phyloP scores from a whole-genome alignment of 805 yeast species.

The Saccharomycopsis javanensis region DNA sequence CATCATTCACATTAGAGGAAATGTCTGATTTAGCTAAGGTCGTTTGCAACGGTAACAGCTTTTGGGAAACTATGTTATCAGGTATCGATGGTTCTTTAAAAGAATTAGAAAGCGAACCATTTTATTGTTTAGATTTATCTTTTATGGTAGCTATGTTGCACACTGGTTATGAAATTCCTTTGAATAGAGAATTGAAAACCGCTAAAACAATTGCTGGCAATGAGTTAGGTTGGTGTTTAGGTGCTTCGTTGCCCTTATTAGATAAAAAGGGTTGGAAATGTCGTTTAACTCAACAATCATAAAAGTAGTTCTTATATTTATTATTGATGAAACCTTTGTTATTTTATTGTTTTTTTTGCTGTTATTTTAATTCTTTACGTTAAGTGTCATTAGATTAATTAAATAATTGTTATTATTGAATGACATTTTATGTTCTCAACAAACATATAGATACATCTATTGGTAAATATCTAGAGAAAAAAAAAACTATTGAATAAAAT shows the following conservation, averaged over 20 bases:
- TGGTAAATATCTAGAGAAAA: too few species aligned
- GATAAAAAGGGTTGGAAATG: slow-evolving; percentile 72
- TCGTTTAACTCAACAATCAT: slow-evolving; percentile 6
- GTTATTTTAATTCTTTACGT: too few species aligned
- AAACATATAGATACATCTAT: too few species aligned
- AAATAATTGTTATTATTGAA: too few species aligned
- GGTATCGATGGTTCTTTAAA: slow-evolving; percentile 60
- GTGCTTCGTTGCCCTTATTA: slow-evolving; percentile 88
- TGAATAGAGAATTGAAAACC: slow-evolving; percentile 79
- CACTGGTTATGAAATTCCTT: slow-evolving; percentile 94
- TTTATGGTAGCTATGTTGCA: slow-evolving; percentile 86
- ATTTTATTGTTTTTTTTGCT: not conserved
- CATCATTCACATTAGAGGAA: slow-evolving; percentile 76
- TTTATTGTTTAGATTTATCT: slow-evolving; percentile 88
- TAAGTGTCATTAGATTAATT: too few species aligned
- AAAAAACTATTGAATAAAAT: not conserved
- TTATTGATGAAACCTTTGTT: not conserved
- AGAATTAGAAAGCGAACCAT: slow-evolving; percentile 67
- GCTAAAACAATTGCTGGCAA: slow-evolving; percentile 83
- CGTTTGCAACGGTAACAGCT: slow-evolving; percentile 75
- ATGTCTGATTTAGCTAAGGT: slow-evolving; percentile 68
- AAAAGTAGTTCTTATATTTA: not conserved
- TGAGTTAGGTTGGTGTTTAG: slow-evolving; percentile 98
- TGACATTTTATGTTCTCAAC: too few species aligned
- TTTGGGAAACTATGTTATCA: slow-evolving; percentile 59